Evolutionary conservation across 2,329 filamentous ascomycete species (phyloP).

Genomic region (Diatrype stigma): DNA sequence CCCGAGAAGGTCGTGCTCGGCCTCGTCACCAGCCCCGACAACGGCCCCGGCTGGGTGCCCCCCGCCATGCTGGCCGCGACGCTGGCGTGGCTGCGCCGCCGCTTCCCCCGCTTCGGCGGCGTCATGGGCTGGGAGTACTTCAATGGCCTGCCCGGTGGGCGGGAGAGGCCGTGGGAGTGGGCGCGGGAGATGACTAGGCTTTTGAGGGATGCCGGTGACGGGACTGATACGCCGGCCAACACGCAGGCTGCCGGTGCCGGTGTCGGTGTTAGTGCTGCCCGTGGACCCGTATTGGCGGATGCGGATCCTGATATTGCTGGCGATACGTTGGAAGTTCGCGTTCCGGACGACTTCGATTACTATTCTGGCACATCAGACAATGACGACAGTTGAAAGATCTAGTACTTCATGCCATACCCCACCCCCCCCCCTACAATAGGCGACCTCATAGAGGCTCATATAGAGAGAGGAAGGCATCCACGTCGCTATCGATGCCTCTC

Average conservation of each 20-base stretch:
- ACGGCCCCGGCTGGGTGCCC: constrained; percentile 63
- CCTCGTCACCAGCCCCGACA: constrained; percentile 68
- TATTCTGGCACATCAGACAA: constrained; percentile 21
- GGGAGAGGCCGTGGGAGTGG: constrained; percentile 67
- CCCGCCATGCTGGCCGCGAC: constrained; percentile 54
- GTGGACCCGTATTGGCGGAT: constrained; percentile 1
- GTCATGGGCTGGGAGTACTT: constrained; percentile 90
- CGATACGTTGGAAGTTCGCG: constrained; percentile 4
- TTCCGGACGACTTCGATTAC: constrained; percentile 22
- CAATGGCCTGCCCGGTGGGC: constrained; percentile 61
- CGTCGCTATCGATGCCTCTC: too few relatives aligned
- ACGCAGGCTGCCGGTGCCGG: background rate
- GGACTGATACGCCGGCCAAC: background rate
- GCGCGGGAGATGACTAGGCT: constrained; percentile 56
- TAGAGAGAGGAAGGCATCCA: too few relatives aligned
- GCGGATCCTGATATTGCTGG: constrained; percentile 19
- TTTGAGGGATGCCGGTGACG: constrained; percentile 15
- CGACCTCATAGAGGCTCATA: too few relatives aligned
- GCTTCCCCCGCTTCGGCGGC: constrained; percentile 66
- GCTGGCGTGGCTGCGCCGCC: constrained; percentile 50
- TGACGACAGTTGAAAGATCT: constrained; percentile 24
- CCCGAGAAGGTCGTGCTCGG: constrained; percentile 68
- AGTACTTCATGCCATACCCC: background rate
- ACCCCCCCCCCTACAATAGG: too few relatives aligned
- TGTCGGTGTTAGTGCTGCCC: too few relatives aligned